Base-by-base conservation (phyloP, 805 yeast species). In the Wickerhamomyces alni region DNA sequence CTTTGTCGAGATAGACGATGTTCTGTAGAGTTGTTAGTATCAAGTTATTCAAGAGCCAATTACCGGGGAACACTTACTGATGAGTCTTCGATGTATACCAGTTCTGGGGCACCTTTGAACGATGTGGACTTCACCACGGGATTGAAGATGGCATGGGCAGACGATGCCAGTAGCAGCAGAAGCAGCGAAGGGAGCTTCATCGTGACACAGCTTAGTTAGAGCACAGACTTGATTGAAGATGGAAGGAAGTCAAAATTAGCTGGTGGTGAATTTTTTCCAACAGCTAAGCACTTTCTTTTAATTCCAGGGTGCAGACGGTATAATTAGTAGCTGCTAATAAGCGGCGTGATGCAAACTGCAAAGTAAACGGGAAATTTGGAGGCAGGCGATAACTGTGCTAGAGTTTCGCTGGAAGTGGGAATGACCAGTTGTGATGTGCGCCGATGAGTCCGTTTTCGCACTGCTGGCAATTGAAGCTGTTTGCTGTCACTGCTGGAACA, bases 31-130 rank as follows among this genome's bases (percentile, higher is more conserved):
- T 26, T 11, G 15, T 32, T 3, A 21, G 24, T 21, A 13, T 25
- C n/a, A n/a, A 17, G 46, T 37, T 40, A 48, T 42, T 21, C 6
- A 21, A 7, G 24, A 21, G 9, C 9, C 9, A 41, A 45, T 38
- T 7, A 9, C n/a, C 22, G 5, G 17, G 12, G 15, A 15, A 30
- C 8, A 42, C 60, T 38, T 17, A 59, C 63, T 13, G 58, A 42
- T 13, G 62, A 48, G 36, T 59, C 63, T 32, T 59, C 61, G 40
- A 62, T 62, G 42, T 55, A 61, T 18, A 55, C 40, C n/a, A 59
- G 41, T 19, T 56, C 58, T 33, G 61, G 57, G 7, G 55, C 41
- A 6, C 53, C 52, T 8, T 47, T 39, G 21, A 52, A 54, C 19
- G 36, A 26, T 5, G 44, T 37, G 2, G 46, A 33, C 13, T 43